Conservation (phyloP, 495 filamentous ascomycete species). For the Tetracladium marchalianum region DNA sequence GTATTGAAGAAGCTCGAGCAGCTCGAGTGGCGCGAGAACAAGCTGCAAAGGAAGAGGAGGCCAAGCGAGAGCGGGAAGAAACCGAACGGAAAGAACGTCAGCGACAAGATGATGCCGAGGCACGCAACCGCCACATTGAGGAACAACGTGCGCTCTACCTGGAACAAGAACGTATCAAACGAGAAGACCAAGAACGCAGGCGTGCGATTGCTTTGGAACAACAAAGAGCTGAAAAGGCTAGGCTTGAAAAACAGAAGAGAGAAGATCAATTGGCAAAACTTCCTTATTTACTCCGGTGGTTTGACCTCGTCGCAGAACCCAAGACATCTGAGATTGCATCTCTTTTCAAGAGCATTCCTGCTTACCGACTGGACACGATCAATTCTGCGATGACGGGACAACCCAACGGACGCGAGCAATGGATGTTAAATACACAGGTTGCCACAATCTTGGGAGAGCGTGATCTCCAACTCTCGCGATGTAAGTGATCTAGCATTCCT, state of each 20-base stretch:
- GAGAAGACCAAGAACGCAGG: conserved; percentile 46
- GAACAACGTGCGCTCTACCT: conserved; percentile 22
- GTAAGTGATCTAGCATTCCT: conserved; percentile 31
- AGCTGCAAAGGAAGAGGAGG: conserved; percentile 28
- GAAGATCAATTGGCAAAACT: conserved; percentile 38
- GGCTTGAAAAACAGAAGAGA: conserved; percentile 33
- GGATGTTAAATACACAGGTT: conserved; percentile 69
- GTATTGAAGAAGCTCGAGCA: conserved; percentile 21
- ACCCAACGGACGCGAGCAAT: conserved; percentile 47
- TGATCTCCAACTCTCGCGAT: conserved; percentile 63
- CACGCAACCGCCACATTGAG: conserved; percentile 26
- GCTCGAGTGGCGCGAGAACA: conserved; percentile 37
- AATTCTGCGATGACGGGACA: conserved; percentile 34
- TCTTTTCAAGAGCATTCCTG: conserved; percentile 38
- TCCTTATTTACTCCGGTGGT: conserved; percentile 42
- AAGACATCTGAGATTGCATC: conserved; percentile 35
- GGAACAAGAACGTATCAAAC: conserved; percentile 32
- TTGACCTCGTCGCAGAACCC: conserved; percentile 37
- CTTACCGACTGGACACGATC: conserved; percentile 45
- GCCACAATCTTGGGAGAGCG: conserved; percentile 68
- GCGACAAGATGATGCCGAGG: conserved; percentile 29
- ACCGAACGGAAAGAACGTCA: conserved; percentile 29
- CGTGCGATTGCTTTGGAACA: conserved; percentile 34
- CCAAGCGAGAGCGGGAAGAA: conserved; percentile 29
- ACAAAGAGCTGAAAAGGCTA: conserved; percentile 21